Percentiles rank a stretch among this genome's conserved stretches.
These are phyloP conservation scores for Cladorrhinum samala DNA, from an alignment of 495 filamentous ascomycete genomes.

Conservation along the genomic window DNA sequence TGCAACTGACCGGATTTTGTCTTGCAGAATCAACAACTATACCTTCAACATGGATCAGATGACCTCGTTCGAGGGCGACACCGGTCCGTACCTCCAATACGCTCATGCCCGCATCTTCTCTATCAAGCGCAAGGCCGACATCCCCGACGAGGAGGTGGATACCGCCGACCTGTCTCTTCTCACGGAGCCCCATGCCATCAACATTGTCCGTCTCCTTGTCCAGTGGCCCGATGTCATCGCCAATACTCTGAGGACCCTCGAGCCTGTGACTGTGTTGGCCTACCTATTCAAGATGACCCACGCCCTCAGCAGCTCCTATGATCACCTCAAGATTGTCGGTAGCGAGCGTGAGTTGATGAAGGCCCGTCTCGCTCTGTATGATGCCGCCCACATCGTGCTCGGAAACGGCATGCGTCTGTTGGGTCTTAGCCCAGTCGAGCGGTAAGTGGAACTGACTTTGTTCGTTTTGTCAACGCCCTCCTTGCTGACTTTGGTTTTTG, in stretches of 20 bases:
- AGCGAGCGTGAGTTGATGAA: conserved; percentile 64
- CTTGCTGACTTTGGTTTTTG: background rate
- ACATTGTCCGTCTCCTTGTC: conserved; percentile 54
- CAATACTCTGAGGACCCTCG: conserved; percentile 58
- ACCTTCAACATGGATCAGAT: conserved; percentile 57
- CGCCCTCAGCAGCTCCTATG: conserved; percentile 74
- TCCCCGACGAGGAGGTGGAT: conserved; percentile 48
- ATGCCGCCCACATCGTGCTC: conserved; percentile 68
- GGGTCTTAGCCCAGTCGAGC: conserved; percentile 69
- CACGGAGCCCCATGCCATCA: conserved; percentile 52
- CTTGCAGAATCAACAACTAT: conserved; percentile 54
- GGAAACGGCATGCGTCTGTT: conserved; percentile 80
- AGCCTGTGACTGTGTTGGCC: conserved; percentile 62
- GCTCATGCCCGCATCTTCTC: conserved; percentile 60
- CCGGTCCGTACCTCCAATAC: conserved; percentile 65
- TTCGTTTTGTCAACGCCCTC: background rate
- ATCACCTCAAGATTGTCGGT: conserved; percentile 71
- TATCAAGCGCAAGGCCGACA: conserved; percentile 49
- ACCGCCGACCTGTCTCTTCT: conserved; percentile 53
- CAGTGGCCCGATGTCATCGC: conserved; percentile 60
- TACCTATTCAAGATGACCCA: conserved; percentile 91
- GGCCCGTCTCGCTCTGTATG: conserved; percentile 77
- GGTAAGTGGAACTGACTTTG: conserved; percentile 30
- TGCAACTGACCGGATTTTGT: background rate
- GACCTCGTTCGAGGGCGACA: conserved; percentile 67